phyloP scores from a whole-genome alignment of 2,329 filamentous ascomycete genomes.

The Phialophora tarda region DNA sequence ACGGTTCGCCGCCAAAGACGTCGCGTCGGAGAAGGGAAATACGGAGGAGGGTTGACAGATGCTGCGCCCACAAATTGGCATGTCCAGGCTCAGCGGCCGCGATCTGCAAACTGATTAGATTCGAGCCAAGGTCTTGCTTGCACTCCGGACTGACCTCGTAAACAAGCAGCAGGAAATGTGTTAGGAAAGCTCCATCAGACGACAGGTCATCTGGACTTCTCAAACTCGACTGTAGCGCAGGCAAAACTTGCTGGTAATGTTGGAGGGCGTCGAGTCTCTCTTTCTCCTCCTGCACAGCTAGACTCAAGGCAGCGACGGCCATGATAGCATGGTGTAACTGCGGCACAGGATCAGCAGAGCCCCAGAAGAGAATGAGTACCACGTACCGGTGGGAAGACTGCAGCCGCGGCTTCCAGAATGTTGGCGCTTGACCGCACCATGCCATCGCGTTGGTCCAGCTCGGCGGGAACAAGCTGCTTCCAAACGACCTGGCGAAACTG shows the following conservation, averaged over 20 bases:
- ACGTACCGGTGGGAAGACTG: constrained; percentile 59
- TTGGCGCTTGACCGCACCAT: constrained; percentile 46
- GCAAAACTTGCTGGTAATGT: constrained; percentile 61
- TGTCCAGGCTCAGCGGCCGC: constrained; percentile 54
- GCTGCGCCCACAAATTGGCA: constrained; percentile 60
- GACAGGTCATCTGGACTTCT: constrained; percentile 57
- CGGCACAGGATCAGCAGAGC: constrained; percentile 26
- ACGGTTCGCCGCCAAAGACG: constrained; percentile 53
- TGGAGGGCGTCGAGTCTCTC: constrained; percentile 58
- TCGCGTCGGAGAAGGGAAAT: constrained; percentile 57
- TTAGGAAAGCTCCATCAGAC: constrained; percentile 62
- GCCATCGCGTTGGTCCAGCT: constrained; percentile 38
- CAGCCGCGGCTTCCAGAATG: constrained; percentile 55
- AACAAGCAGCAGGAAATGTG: constrained; percentile 62
- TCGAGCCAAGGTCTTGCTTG: background rate
- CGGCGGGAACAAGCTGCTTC: constrained; percentile 48
- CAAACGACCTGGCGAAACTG: constrained; percentile 52
- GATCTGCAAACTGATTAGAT: constrained; percentile 46
- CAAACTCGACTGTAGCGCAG: constrained; percentile 53
- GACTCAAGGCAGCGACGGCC: constrained; percentile 61
- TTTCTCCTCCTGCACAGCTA: constrained; percentile 54
- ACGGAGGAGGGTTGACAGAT: constrained; percentile 58
- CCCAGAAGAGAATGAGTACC: background rate
- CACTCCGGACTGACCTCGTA: constrained; percentile 56
- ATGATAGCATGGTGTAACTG: constrained; percentile 64